Evolutionary conservation across 2,329 filamentous ascomycete genomes (phyloP).

Genomic region (Ascochyta pisi): DNA sequence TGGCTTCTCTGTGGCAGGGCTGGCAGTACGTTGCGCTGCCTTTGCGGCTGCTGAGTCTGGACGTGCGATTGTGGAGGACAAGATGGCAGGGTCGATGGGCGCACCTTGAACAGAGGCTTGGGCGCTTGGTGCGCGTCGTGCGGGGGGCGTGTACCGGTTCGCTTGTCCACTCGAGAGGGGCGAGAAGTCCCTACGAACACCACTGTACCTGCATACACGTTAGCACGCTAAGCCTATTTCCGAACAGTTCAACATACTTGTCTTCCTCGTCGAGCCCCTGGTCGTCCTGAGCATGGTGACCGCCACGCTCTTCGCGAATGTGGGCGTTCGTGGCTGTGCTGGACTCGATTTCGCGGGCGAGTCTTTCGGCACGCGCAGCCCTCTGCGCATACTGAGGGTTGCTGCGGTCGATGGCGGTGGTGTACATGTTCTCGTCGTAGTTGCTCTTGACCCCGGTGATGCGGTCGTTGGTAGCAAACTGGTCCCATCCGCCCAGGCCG

Average conservation of each 20-base stretch:
- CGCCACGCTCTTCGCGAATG: constrained; percentile 85
- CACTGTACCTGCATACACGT: constrained; percentile 73
- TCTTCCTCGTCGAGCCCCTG: constrained; percentile 84
- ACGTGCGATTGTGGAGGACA: constrained; percentile 77
- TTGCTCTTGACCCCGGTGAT: constrained; percentile 87
- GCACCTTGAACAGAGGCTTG: constrained; percentile 77
- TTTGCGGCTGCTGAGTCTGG: constrained; percentile 48
- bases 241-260: constrained; percentile 66
- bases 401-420: constrained; percentile 83
- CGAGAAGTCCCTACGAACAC: constrained; percentile 78
- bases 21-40: constrained; percentile 29
- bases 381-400: constrained; percentile 83
- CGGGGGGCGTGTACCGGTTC: constrained; percentile 89
- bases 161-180: constrained; percentile 66
- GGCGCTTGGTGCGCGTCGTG: constrained; percentile 77
- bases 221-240: constrained; percentile 1
- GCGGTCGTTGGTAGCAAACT: constrained; percentile 88
- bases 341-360: constrained; percentile 88
- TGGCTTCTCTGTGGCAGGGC: constrained; percentile 31
- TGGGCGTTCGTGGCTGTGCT: constrained; percentile 78
- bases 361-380: constrained; percentile 75
- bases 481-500: constrained; percentile 73
- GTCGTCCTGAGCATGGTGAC: constrained; percentile 68
- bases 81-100: constrained; percentile 86
- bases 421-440: constrained; percentile 95